Evolutionary conservation across 2,329 filamentous ascomycete genomes (phyloP), one percentile per base, ranked within the genome.

Genomic region (Tolypocladium nubicola): DNA sequence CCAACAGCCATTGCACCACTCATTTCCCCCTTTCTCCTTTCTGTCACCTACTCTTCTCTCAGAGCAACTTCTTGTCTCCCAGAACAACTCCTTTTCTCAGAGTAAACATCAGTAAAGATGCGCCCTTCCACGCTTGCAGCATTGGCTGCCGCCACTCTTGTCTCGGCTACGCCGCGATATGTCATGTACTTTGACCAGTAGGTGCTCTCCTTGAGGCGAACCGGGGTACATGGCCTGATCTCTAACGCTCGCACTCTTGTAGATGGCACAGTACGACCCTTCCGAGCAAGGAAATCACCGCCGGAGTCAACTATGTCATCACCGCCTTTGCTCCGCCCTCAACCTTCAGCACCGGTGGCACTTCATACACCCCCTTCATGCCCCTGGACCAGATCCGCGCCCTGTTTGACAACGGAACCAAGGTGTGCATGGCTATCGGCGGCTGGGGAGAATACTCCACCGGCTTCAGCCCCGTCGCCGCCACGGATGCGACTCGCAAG

Each of bases 361-460:
- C 71, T 23, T 63, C 69, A 0, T 83, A 78, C 62, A 72, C 73
- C 55, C 82, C 83, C 0, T 85, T 84, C 62, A 76, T 79, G 67
- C 67, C 76, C 1, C 68, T 85, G 2, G 65, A 70, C 0, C 74
- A 77, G 4, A 73, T 84, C 50, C 78, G 82, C 21, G 70, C 71
- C 33, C 72, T 81, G 23, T 86, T 84, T 57, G 66, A 75, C 14
- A 67, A 77, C 0, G 76, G 74, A 6, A 77, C 79, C 54, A 83
- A 86, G 66, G 69, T 87, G 19, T 80, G 84, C 75, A 77, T 87
- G 58, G 80, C 84, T 21, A 78, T 88, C 49, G 85, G 85, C 16
- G 85, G 84, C 35, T 87, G 84, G 84, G 84, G 79, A 1, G 83
- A 26, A 26, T 26, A 87, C 58, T 80, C 79, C 0, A 64, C 66